Evolutionary conservation across 495 filamentous ascomycete genomes (phyloP).

Genomic region (Penicillium silybi): DNA sequence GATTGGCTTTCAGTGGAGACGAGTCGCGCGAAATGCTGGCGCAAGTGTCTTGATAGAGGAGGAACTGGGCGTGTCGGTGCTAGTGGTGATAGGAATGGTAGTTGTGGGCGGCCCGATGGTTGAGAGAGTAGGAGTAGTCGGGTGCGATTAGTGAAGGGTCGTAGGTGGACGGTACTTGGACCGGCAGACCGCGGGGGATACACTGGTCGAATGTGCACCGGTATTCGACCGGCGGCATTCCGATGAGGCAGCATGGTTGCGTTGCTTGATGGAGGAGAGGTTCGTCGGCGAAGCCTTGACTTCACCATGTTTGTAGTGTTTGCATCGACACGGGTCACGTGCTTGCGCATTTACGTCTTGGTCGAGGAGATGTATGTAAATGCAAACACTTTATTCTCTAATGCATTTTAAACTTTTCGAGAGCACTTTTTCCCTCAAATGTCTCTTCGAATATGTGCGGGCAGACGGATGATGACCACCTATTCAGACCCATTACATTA

Average conservation of each 20-base stretch:
- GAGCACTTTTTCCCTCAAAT: too few relatives aligned
- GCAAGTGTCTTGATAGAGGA: constrained; percentile 38
- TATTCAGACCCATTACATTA: too few relatives aligned
- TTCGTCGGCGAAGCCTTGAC: constrained; percentile 1
- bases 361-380: too few relatives aligned
- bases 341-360: too few relatives aligned
- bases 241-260: constrained; percentile 22
- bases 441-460: too few relatives aligned
- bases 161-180: constrained; percentile 11
- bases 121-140: constrained; percentile 48
- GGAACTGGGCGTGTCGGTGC: constrained; percentile 32
- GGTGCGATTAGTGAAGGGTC: constrained; percentile 47
- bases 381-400: too few relatives aligned
- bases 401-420: too few relatives aligned
- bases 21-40: constrained; percentile 59
- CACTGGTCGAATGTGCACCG: constrained; percentile 16
- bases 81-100: constrained; percentile 69
- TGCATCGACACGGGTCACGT: constrained; percentile 5
- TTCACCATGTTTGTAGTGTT: constrained; percentile 11
- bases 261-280: background rate
- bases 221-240: constrained; percentile 29
- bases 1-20: constrained; percentile 72
- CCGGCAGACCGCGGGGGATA: constrained; percentile 4
- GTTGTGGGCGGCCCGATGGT: constrained; percentile 60
- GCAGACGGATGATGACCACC: too few relatives aligned